These are phyloP conservation scores for Tilletia setariae DNA, from an alignment of 1,284 basidiomycete genomes.

Conservation along the genomic window DNA sequence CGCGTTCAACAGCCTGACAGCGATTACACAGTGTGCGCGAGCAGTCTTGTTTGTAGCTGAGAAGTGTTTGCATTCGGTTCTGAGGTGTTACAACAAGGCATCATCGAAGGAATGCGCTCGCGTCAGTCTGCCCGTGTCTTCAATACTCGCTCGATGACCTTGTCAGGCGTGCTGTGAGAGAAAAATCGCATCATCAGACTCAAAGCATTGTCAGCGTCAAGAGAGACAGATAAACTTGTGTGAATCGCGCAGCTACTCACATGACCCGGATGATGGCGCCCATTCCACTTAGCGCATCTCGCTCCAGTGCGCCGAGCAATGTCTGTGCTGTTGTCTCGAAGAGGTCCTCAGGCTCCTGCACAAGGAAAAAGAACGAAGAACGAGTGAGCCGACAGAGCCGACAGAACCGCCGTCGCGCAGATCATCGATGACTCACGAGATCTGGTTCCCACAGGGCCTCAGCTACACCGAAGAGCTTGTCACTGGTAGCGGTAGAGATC, in stretches of 20 bases:
- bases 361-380: not conserved
- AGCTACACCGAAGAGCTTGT: constrained; percentile 93
- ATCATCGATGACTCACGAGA: constrained; percentile 59
- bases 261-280: constrained; percentile 92
- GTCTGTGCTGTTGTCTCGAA: constrained; percentile 99
- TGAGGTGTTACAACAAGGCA: no score
- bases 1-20: no score
- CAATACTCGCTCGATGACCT: constrained; percentile 51
- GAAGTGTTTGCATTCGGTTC: no score
- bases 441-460: constrained; percentile 98
- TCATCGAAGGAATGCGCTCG: no score
- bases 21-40: no score
- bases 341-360: constrained; percentile 80
- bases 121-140: constrained; percentile 32
- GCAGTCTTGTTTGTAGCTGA: no score
- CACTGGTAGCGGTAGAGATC: constrained; percentile 50
- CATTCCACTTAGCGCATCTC: constrained; percentile 96
- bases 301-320: constrained; percentile 87
- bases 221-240: no score
- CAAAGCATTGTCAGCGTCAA: not conserved
- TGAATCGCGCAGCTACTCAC: constrained; percentile 63
- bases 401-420: not conserved
- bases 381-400: not conserved
- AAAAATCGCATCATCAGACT: not conserved
- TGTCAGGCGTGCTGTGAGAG: constrained; percentile 44